phyloP scores from a whole-genome alignment of 1,284 basidiomycete species.

The Rhodotorula sp. region DNA sequence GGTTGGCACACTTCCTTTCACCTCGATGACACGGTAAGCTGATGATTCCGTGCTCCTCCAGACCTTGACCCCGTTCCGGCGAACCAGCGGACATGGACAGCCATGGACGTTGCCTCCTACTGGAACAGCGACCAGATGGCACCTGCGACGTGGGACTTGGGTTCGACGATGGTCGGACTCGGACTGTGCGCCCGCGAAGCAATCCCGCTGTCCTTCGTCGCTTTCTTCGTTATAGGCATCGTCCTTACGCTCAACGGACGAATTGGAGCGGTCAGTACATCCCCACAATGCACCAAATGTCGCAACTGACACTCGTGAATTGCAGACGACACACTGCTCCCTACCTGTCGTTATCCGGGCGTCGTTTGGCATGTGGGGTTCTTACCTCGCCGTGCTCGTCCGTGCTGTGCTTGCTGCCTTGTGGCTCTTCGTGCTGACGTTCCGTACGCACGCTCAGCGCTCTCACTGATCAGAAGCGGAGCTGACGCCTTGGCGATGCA shows the following conservation, averaged over 20 bases:
- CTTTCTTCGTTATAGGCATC: conserved; percentile 58
- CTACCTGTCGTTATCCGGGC: conserved; percentile 73
- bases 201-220: conserved; percentile 56
- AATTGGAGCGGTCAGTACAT: conserved; percentile 54
- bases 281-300: no score
- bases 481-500: background rate
- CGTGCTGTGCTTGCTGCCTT: conserved; percentile 69
- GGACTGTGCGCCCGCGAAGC: conserved; percentile 66
- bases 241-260: conserved; percentile 55
- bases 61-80: conserved; percentile 71
- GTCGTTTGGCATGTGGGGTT: conserved; percentile 73
- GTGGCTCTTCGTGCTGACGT: conserved; percentile 62
- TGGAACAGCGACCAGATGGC: conserved; percentile 61
- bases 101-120: conserved; percentile 62
- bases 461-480: background rate
- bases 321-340: conserved; percentile 58
- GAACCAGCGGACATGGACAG: conserved; percentile 62
- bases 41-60: background rate
- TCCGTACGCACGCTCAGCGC: background rate
- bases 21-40: background rate
- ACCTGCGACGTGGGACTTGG: conserved; percentile 47
- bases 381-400: conserved; percentile 67
- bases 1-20: background rate
- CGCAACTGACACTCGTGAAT: no score
- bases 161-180: conserved; percentile 64